A percentile compares a stretch with the other conserved stretches of the same genome.
phyloP scores from a whole-genome alignment of 2,329 filamentous ascomycete species.

The Pleurostoma richardsiae region DNA sequence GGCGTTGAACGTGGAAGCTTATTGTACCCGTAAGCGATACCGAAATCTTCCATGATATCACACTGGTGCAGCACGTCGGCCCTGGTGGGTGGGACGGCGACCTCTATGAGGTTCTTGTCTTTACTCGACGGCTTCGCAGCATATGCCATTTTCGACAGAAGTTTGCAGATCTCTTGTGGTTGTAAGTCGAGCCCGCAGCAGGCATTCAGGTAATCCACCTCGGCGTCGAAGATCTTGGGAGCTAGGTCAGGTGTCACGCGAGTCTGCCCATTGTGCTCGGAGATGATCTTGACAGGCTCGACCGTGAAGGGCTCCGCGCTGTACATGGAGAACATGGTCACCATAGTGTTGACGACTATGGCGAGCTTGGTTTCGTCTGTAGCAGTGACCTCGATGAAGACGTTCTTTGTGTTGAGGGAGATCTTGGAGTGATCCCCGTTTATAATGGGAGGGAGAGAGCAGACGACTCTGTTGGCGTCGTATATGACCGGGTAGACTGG shows the following conservation, averaged over 20 bases:
- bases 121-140: constrained; percentile 69
- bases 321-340: constrained; percentile 95
- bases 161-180: constrained; percentile 68
- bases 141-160: constrained; percentile 87
- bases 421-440: constrained; percentile 98
- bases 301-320: constrained; percentile 85
- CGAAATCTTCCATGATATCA: constrained; percentile 98
- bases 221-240: constrained; percentile 73
- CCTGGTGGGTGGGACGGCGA: constrained; percentile 80
- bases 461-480: constrained; percentile 79
- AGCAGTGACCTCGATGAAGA: constrained; percentile 96
- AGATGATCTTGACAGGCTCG: constrained; percentile 89
- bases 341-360: constrained; percentile 91
- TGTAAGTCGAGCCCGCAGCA: constrained; percentile 80
- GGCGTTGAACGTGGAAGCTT: constrained; percentile 83
- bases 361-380: constrained; percentile 95
- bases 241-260: constrained; percentile 76
- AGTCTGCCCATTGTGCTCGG: constrained; percentile 81
- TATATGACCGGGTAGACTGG: constrained; percentile 95
- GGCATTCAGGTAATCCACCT: constrained; percentile 89
- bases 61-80: constrained; percentile 95
- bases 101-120: constrained; percentile 67
- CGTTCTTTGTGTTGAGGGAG: constrained; percentile 80
- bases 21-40: constrained; percentile 97
- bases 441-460: constrained; percentile 95